Evolutionary conservation across 768 basidiomycete genomes (phyloP), one percentile per base, ranked within the genome.

Genomic region (Austroboletus festivus): DNA sequence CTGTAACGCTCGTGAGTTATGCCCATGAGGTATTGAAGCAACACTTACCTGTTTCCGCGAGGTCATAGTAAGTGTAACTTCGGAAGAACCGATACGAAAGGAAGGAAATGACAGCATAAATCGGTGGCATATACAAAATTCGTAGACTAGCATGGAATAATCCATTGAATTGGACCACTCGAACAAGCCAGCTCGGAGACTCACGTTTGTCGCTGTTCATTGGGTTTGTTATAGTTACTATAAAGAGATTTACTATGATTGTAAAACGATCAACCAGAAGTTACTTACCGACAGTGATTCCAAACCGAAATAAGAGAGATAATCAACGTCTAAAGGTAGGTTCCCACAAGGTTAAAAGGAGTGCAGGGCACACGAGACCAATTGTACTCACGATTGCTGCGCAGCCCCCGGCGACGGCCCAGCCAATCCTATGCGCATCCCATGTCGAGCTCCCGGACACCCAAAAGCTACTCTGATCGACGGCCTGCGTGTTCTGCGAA

Each of bases 51-150:
- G 71, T 61, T 69, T 81, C 72, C 41, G 72, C 69, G 37, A 81
- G 73, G 30, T 69, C 70, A 57, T 81, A 81, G 58, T 82, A 82
- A 35, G 80, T 89, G 60, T 89, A 93, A 48, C 78, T 71, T 33
- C 89, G 79, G 72, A 89, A 93, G 70, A 71, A 93, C 1, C 91
- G 81, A 59, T 89, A 94, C 22, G 87, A 88, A 57, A 89, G 79
- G 71, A 93, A 94, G 1, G 89, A 89, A 42, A 93, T 80, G 53
- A 92, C 70, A 22, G 84, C 85, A 63, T 87, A 92, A 37, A 92
- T 74, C 1, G 82, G 79, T 2, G 90, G 89, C 89, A 93, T 88
- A 57, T 89, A 89, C 53, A 92, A 60, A 39, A 92, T 81, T 49
- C 89, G 82, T n/a, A 90, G 57, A 49, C 86, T 89, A 60, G 12